phyloP scores from a whole-genome alignment of 768 basidiomycete species.

The Russula emetica region DNA sequence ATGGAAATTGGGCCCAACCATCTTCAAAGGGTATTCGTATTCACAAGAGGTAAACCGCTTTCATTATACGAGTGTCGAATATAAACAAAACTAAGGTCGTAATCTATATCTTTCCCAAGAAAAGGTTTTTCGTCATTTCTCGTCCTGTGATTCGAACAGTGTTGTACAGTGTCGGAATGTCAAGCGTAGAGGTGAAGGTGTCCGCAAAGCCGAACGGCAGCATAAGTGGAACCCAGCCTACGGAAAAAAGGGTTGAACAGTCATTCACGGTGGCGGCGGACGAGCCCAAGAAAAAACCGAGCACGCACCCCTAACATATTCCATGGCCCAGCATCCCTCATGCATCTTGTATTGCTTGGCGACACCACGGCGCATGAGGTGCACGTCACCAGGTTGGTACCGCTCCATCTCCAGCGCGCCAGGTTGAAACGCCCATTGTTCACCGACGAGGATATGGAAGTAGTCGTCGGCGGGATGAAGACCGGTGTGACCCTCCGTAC shows the following conservation, averaged over 20 bases:
- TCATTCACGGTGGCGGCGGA: background rate
- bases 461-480: conserved; percentile 96
- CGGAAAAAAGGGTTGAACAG: background rate
- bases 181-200: conserved; percentile 80
- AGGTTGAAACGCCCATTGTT: conserved; percentile 89
- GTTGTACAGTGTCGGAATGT: conserved; percentile 74
- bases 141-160: conserved; percentile 74
- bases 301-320: conserved; percentile 82
- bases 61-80: background rate
- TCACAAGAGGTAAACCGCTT: background rate
- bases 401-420: conserved; percentile 81
- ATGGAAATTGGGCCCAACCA: background rate
- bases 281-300: background rate
- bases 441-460: conserved; percentile 91
- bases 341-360: conserved; percentile 99
- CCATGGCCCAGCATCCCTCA: conserved; percentile 91
- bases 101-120: conserved; percentile 78
- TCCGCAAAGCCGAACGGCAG: conserved; percentile 92
- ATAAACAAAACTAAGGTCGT: background rate
- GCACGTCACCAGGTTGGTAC: conserved; percentile 80
- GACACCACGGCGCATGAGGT: conserved; percentile 74
- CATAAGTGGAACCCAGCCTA: conserved; percentile 99
- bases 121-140: conserved; percentile 78
- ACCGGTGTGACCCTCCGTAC: conserved; percentile 95
- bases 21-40: background rate